phyloP scores from a whole-genome alignment of 192 early-diverging fungal species.

The Podila clonocystis region DNA sequence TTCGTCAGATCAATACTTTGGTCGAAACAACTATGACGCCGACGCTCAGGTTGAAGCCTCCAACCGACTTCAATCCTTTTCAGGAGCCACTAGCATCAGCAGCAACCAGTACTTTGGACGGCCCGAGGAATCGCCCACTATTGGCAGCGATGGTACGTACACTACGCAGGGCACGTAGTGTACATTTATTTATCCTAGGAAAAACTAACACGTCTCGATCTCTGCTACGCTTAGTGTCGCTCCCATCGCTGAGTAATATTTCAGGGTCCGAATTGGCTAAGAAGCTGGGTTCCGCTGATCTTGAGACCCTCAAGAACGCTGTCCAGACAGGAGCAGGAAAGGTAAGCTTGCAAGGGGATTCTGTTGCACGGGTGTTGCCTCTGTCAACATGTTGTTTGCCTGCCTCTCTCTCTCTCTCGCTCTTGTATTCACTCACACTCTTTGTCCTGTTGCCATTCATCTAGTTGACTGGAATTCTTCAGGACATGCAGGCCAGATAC shows the following conservation, averaged over 20 bases:
- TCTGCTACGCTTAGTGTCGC: slow-evolving; percentile 11
- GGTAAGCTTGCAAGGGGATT: not conserved
- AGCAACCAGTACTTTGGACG: slow-evolving; percentile 88
- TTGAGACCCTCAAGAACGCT: slow-evolving; percentile 43
- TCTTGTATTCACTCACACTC: not conserved
- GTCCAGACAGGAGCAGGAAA: slow-evolving; percentile 48
- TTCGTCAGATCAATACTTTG: slow-evolving; percentile 94
- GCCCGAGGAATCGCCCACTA: slow-evolving; percentile 63
- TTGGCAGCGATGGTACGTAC: slow-evolving; percentile 25
- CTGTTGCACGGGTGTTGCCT: too few relatives aligned
- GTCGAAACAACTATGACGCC: slow-evolving; percentile 74
- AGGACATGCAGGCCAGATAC: slow-evolving; percentile 43
- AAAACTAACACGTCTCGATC: not conserved
- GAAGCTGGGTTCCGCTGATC: slow-evolving; percentile 35
- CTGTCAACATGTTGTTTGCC: not conserved
- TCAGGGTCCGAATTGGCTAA: slow-evolving; percentile 47
- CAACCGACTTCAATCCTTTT: slow-evolving; percentile 73
- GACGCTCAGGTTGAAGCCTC: slow-evolving; percentile 59
- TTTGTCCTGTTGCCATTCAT: not conserved
- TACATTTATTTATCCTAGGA: not conserved
- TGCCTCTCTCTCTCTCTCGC: not conserved
- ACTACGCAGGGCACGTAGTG: not conserved
- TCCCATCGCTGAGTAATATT: slow-evolving; percentile 28
- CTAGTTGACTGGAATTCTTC: slow-evolving; percentile 35
- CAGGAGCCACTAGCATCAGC: slow-evolving; percentile 78